Evolutionary conservation across 164 flowering plant genomes (phyloP).

Genomic region (Houttuynia cordata): DNA sequence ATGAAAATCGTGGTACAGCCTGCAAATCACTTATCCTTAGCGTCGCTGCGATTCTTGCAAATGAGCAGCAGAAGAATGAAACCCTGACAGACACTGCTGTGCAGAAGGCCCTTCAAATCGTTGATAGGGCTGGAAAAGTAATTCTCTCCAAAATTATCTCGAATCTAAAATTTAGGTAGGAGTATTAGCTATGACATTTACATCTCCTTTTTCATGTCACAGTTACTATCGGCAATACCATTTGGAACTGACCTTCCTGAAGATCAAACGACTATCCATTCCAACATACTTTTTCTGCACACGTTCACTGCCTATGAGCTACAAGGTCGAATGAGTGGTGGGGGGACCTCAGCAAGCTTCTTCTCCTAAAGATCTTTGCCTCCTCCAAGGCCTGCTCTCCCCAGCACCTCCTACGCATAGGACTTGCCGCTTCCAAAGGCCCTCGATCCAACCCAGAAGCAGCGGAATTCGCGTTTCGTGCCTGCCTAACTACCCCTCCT

Average conservation of each 20-base stretch:
- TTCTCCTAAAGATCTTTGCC: constrained; percentile 26
- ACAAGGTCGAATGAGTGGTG: constrained; percentile 38
- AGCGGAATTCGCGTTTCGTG: constrained; percentile 15
- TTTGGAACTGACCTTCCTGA: constrained; percentile 14
- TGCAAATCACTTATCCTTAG: constrained; percentile 57
- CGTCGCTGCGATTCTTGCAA: constrained; percentile 57
- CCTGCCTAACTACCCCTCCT: constrained; percentile 18
- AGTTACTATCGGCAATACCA: constrained; percentile 39
- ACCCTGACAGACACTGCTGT: constrained; percentile 42
- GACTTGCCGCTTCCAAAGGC: constrained; percentile 16
- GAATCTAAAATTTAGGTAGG: neutral
- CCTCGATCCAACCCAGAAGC: constrained; percentile 14
- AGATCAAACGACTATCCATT: constrained; percentile 24
- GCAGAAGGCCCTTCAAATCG: constrained; percentile 48
- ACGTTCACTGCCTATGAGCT: constrained; percentile 57
- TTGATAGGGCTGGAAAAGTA: constrained; percentile 82
- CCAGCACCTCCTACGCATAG: constrained; percentile 20
- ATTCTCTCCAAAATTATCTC: neutral
- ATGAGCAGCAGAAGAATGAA: constrained; percentile 37
- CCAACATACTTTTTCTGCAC: constrained; percentile 45
- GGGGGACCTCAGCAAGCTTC: constrained; percentile 35
- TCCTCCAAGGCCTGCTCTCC: constrained; percentile 19
- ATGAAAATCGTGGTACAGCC: constrained; percentile 33
- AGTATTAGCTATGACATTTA: neutral
- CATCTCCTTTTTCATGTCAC: constrained; percentile 9